phyloP scores from a whole-genome alignment of 2,329 filamentous ascomycete genomes.

The Apiospora hydei region DNA sequence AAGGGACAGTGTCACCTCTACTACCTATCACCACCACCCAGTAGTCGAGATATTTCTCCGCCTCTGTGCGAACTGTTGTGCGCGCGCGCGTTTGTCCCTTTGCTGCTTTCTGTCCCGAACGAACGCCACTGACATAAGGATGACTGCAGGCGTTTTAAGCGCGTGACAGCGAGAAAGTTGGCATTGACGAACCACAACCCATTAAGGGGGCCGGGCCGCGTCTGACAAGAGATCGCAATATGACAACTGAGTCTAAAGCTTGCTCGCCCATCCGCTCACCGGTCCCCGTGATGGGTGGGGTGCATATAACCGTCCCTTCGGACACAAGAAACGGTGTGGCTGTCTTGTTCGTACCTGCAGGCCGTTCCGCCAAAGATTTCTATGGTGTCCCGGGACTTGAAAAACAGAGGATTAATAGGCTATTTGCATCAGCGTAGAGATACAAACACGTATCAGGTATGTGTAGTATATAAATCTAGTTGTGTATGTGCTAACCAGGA shows the following conservation, averaged over 20 bases:
- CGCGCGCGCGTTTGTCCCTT: background rate
- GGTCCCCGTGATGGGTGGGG: constrained; percentile 11
- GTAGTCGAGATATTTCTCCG: background rate
- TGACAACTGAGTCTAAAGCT: background rate
- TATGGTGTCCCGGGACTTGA: background rate
- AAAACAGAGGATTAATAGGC: background rate
- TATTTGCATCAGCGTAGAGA: background rate
- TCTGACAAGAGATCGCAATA: constrained; percentile 11
- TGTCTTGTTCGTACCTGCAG: constrained; percentile 6
- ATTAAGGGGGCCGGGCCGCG: constrained; percentile 7
- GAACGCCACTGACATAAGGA: constrained; percentile 13
- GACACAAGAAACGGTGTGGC: constrained; percentile 14
- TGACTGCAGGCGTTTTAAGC: background rate
- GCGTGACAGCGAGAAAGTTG: background rate
- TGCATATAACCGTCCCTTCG: constrained; percentile 12
- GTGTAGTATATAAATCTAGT: too few species aligned
- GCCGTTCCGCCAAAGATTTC: background rate
- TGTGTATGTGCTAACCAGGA: background rate
- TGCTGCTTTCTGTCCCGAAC: background rate
- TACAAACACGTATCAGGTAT: too few species aligned
- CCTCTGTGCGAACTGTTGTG: background rate
- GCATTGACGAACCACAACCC: background rate
- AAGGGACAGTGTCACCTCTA: background rate
- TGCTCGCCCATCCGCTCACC: constrained; percentile 8
- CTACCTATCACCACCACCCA: background rate